These are phyloP conservation scores for Gremmenia infestans DNA, from an alignment of 2,329 filamentous ascomycete genomes.

Conservation along the genomic window DNA sequence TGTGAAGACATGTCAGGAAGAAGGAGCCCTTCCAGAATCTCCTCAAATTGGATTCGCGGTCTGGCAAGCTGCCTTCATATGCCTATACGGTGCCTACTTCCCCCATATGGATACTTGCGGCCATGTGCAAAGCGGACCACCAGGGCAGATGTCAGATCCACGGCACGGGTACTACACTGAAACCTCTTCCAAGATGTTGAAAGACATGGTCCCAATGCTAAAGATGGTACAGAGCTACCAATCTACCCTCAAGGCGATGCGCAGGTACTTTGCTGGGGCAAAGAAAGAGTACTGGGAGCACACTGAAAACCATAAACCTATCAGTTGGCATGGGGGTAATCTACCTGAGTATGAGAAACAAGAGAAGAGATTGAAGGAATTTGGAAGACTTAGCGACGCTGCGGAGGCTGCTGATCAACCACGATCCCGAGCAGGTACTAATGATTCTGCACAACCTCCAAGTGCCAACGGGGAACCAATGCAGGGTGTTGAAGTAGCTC, in stretches of 20 bases:
- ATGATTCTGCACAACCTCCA: conserved; percentile 18
- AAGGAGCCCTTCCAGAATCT: conserved; percentile 57
- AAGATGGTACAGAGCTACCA: conserved; percentile 55
- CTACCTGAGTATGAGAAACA: conserved; percentile 51
- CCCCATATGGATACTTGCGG: conserved; percentile 60
- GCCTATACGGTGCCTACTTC: conserved; percentile 63
- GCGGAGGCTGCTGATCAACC: conserved; percentile 20
- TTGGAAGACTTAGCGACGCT: conserved; percentile 38
- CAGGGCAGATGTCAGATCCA: background rate
- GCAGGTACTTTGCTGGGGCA: conserved; percentile 47
- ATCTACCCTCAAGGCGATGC: conserved; percentile 47
- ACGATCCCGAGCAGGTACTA: conserved; percentile 26
- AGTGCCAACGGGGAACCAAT: conserved; percentile 27
- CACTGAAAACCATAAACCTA: conserved; percentile 11
- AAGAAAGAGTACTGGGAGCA: conserved; percentile 43
- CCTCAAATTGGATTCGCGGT: conserved; percentile 62
- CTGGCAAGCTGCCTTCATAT: conserved; percentile 61
- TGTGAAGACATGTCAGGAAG: conserved; percentile 55
- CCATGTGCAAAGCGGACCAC: conserved; percentile 43
- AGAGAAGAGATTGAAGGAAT: conserved; percentile 44
- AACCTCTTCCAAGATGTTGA: conserved; percentile 45
- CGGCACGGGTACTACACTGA: conserved; percentile 28
- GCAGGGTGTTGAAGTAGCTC: conserved; percentile 26
- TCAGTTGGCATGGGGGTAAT: conserved; percentile 38
- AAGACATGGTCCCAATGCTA: conserved; percentile 46